Percentiles rank a stretch among this genome's conserved stretches.
phyloP scores from a whole-genome alignment of 306 rosid species.

The Spatholobus suberectus region DNA sequence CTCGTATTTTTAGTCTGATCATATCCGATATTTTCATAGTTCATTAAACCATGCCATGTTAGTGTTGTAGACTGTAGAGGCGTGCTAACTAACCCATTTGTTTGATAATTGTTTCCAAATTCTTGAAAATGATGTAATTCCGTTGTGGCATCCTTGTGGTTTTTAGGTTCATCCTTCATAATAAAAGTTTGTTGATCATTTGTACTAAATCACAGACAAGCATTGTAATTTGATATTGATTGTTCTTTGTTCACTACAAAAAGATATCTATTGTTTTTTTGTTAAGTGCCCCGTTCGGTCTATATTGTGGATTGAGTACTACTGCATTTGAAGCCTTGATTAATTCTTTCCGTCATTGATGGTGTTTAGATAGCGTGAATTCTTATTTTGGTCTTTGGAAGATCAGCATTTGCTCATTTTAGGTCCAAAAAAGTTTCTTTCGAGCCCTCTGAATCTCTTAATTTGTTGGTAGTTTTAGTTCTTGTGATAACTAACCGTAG shows the following conservation, averaged over 20 bases:
- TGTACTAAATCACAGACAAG: constrained; percentile 31
- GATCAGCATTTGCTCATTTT: neutral
- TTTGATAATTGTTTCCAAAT: constrained; percentile 49
- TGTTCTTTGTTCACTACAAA: constrained; percentile 35
- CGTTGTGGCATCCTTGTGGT: constrained; percentile 18
- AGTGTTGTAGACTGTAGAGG: constrained; percentile 38
- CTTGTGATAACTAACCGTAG: too few relatives aligned
- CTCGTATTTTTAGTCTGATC: constrained; percentile 39
- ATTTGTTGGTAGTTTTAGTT: too few relatives aligned
- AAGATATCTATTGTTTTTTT: neutral
- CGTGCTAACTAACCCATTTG: constrained; percentile 58
- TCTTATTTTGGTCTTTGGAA: neutral
- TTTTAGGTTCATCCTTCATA: constrained; percentile 23
- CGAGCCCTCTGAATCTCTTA: neutral
- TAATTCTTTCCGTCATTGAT: neutral
- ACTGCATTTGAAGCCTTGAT: neutral
- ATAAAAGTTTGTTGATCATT: constrained; percentile 22
- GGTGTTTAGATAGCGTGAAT: neutral
- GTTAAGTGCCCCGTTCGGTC: neutral
- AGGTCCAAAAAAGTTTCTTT: neutral
- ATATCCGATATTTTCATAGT: constrained; percentile 37
- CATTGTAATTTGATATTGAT: constrained; percentile 32
- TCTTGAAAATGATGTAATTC: constrained; percentile 47
- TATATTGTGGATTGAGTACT: neutral
- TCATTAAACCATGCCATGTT: constrained; percentile 40